Base-by-base conservation (phyloP, 768 basidiomycete species). In the Lactifluus piperatus region DNA sequence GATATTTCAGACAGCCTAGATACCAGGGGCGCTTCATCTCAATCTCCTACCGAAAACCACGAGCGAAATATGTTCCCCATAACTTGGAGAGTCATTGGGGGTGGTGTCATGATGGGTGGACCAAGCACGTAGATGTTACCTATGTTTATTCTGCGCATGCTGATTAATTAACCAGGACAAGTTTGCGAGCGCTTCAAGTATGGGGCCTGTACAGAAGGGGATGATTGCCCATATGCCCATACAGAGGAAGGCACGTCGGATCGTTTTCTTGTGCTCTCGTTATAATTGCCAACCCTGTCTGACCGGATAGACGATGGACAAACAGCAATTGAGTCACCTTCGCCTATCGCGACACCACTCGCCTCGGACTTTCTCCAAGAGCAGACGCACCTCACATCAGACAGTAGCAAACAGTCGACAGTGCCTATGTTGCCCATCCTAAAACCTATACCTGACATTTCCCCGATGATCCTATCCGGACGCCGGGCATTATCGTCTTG, bases 31-130 rank as follows among this genome's bases (percentile, higher is more conserved):
- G 9, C 51, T 29, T 27, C 55, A 51, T 37, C 39, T 29, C 34
- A 37, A 53, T 6, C 48, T 27, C 7, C 6, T 3, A n/a, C 50
- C 14, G 56, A 58, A 6, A 41, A 49, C 27, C 49, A 11, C 2
- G 61, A 70, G 66, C 43, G 70, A 74, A 65, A 81, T 58, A 85
- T 74, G 68, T 84, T 81, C 64, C 85, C 86, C 27, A 76, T 89
- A 47, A 76, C 79, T 4, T 89, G 87, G 87, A 77, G 87, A 44
- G 86, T 89, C 13, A 85, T 89, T 51, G 85, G 87, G 0, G 87
- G 87, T 14, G 87, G 87, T 3, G 87, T 88, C n/a, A 76, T 80
- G 70, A 77, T 88, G 76, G 79, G 77, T 60, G 80, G 70, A 13
- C 62, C 53, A 36, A 64, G 71, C 69, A 56, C 41, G 69, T 60